phyloP scores from a whole-genome alignment of 2,329 filamentous ascomycete species.

The Atkinsonella texensis region DNA sequence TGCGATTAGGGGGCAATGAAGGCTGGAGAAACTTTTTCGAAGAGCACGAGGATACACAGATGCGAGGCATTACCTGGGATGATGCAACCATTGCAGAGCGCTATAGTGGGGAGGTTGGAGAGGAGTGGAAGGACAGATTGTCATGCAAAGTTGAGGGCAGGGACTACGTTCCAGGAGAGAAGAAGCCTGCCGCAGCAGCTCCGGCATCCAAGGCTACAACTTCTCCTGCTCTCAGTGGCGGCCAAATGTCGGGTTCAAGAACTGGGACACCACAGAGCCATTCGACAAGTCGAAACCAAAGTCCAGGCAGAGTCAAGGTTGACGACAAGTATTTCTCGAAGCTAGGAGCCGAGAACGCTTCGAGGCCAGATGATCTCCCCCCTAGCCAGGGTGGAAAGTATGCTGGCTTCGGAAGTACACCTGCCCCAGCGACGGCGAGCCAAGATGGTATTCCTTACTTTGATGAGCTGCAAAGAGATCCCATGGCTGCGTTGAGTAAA shows the following conservation, averaged over 20 bases:
- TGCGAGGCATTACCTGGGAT: conserved; percentile 63
- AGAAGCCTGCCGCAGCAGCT: conserved; percentile 28
- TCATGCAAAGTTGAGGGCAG: conserved; percentile 77
- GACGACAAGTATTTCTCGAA: conserved; percentile 86
- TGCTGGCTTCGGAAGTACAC: conserved; percentile 74
- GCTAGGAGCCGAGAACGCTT: conserved; percentile 73
- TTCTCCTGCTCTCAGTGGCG: conserved; percentile 22
- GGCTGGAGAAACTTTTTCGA: conserved; percentile 84
- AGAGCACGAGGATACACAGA: conserved; percentile 51
- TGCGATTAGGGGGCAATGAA: conserved; percentile 85
- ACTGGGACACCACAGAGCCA: conserved; percentile 30
- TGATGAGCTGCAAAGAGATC: conserved; percentile 87
- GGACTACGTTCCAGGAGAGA: conserved; percentile 69
- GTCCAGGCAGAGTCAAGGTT: conserved; percentile 38
- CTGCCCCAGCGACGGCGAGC: conserved; percentile 37
- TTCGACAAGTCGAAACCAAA: conserved; percentile 27
- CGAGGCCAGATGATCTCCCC: conserved; percentile 58
- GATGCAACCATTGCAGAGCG: conserved; percentile 81
- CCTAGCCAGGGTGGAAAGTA: conserved; percentile 92
- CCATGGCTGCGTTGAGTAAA: conserved; percentile 76
- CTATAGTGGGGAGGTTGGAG: conserved; percentile 79
- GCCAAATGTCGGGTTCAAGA: conserved; percentile 23
- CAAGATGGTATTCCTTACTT: conserved; percentile 48
- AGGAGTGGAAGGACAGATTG: conserved; percentile 89
- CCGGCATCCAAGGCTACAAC: conserved; percentile 13